Evolutionary conservation across 2,329 filamentous ascomycete genomes (phyloP).

Genomic region (Plectosphaerella cucumerina): DNA sequence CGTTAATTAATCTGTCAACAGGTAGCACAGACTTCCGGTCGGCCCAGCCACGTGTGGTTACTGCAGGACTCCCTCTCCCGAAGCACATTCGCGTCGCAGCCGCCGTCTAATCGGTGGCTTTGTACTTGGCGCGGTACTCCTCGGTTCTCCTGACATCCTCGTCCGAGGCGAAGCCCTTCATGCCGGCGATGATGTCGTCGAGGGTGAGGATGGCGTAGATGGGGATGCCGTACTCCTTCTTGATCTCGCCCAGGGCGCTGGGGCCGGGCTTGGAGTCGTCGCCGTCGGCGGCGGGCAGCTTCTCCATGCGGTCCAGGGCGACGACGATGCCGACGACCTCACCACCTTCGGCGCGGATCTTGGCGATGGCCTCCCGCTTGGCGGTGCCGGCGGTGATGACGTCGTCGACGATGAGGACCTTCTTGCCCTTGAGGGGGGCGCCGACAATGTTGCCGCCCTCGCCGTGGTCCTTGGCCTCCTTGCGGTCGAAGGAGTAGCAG

Average conservation of each 20-base stretch:
- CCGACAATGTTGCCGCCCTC: slow-evolving; percentile 94
- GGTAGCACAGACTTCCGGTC: no score
- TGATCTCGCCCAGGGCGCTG: slow-evolving; percentile 83
- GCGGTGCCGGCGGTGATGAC: slow-evolving; percentile 95
- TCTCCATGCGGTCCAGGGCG: slow-evolving; percentile 83
- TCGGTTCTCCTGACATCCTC: slow-evolving; percentile 64
- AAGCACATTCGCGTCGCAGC: not conserved
- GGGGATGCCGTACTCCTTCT: slow-evolving; percentile 77
- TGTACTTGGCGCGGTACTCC: slow-evolving; percentile 67
- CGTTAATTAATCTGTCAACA: not conserved
- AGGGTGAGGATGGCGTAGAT: slow-evolving; percentile 81
- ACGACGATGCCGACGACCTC: slow-evolving; percentile 83
- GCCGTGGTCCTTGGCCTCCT: slow-evolving; percentile 93
- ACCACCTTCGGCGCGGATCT: slow-evolving; percentile 83
- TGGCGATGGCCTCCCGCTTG: slow-evolving; percentile 85
- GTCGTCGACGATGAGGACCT: slow-evolving; percentile 88
- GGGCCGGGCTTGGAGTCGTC: slow-evolving; percentile 66
- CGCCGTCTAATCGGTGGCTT: slow-evolving; percentile 51
- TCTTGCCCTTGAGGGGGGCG: slow-evolving; percentile 77
- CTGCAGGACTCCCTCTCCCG: no score
- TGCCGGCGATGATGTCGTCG: slow-evolving; percentile 72
- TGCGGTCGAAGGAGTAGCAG: slow-evolving; percentile 90
- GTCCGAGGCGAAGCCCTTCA: slow-evolving; percentile 57
- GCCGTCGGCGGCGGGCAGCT: slow-evolving; percentile 59
- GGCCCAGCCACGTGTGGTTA: not conserved